These are phyloP conservation scores for Brassica nigra DNA, from an alignment of 345 rosid genomes.

Conservation along the genomic window DNA sequence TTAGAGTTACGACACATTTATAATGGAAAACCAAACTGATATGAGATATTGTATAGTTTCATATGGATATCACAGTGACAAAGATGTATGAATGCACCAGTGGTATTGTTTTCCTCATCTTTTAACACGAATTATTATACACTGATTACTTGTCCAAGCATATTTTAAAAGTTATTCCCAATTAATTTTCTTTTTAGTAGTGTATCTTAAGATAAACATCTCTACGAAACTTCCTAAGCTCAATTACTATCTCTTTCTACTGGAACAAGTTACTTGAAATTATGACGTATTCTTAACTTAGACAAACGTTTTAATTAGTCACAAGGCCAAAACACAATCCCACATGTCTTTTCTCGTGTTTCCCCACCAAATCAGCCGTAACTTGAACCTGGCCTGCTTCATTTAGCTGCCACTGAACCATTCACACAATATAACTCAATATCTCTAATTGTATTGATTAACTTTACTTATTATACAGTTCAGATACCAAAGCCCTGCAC, in stretches of 20 bases:
- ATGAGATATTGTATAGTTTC: neutral
- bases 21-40: neutral
- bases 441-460: neutral
- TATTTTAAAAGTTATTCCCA: neutral
- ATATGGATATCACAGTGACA: neutral
- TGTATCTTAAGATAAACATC: neutral
- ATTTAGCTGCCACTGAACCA: slow-evolving; percentile 7
- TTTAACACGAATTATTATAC: neutral
- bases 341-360: slow-evolving; percentile 42
- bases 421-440: slow-evolving; percentile 6
- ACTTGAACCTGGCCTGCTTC: slow-evolving; percentile 36
- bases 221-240: slow-evolving; percentile 17
- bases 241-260: neutral
- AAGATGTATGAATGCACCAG: neutral
- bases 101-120: neutral
- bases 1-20: neutral
- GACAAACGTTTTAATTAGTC: neutral
- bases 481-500: neutral
- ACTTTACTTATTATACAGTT: neutral
- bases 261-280: slow-evolving; percentile 15
- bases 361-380: slow-evolving; percentile 32
- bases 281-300: neutral
- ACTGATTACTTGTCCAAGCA: neutral
- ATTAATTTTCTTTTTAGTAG: neutral
- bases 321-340: slow-evolving; percentile 34